These are phyloP conservation scores for Boletus subcaerulescens DNA, from an alignment of 768 basidiomycete species.

Conservation along the genomic window DNA sequence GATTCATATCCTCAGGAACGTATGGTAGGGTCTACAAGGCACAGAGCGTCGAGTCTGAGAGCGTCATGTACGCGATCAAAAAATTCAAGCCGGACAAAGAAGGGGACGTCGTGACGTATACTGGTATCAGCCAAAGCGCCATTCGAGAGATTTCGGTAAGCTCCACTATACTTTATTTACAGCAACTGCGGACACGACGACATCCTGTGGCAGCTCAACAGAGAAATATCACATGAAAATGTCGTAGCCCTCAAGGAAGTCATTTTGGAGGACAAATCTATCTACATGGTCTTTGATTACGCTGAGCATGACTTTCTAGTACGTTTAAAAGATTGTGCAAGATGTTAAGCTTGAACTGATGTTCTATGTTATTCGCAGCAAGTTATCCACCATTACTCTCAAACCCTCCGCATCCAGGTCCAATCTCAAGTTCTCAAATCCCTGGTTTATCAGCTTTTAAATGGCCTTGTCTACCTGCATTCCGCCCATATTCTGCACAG, in stretches of 20 bases:
- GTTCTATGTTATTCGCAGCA: constrained; percentile 51
- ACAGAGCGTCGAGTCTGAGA: constrained; percentile 66
- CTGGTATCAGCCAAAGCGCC: constrained; percentile 97
- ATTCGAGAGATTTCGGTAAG: constrained; percentile 93
- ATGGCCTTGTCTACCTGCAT: constrained; percentile 93
- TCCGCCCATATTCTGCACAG: constrained; percentile 93
- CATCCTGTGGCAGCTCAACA: constrained; percentile 59
- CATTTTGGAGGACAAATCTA: constrained; percentile 96
- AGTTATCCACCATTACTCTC: constrained; percentile 98
- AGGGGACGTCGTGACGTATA: constrained; percentile 92
- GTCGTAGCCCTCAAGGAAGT: constrained; percentile 90
- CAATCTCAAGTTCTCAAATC: constrained; percentile 83
- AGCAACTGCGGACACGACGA: constrained; percentile 13
- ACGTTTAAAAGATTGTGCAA: constrained; percentile 26
- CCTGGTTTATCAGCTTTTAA: constrained; percentile 89
- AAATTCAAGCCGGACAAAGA: constrained; percentile 99
- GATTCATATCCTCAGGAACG: constrained; percentile 97
- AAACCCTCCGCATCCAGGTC: constrained; percentile 77
- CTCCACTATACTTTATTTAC: neutral
- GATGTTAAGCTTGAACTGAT: neutral
- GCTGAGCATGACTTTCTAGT: constrained; percentile 98
- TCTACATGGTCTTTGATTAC: constrained; percentile 99
- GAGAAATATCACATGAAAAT: constrained; percentile 89
- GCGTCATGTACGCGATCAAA: constrained; percentile 89
- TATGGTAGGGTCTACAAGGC: constrained; percentile 99